Conservation (phyloP, 2,329 filamentous ascomycete genomes). For the Chaetomium strumarium region DNA sequence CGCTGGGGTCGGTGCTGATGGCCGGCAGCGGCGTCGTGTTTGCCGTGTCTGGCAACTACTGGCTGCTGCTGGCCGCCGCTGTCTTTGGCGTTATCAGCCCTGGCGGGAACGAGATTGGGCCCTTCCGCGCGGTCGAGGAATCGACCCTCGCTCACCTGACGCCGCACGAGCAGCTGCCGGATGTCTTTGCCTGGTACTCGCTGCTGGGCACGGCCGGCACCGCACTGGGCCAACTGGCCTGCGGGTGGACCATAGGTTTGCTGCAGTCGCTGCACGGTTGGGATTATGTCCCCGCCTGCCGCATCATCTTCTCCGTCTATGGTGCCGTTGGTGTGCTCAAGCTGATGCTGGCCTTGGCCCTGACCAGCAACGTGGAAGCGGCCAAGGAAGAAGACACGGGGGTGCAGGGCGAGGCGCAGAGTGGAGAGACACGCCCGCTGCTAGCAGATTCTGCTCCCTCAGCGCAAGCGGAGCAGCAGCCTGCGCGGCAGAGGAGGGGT, state of each 20-base stretch:
- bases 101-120: conserved; percentile 61
- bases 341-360: not conserved
- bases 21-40: conserved; percentile 48
- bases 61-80: conserved; percentile 52
- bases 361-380: not conserved
- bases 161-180: conserved; percentile 45
- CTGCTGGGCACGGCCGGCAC: conserved; percentile 50
- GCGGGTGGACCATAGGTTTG: conserved; percentile 45
- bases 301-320: not conserved
- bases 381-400: not conserved
- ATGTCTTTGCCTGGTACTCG: conserved; percentile 62
- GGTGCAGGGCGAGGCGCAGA: not conserved
- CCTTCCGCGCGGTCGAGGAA: conserved; percentile 63
- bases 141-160: conserved; percentile 58
- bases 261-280: conserved; percentile 41
- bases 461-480: not conserved
- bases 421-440: not conserved
- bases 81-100: conserved; percentile 57
- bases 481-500: not conserved
- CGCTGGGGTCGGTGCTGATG: conserved; percentile 51
- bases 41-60: conserved; percentile 47
- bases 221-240: conserved; percentile 45
- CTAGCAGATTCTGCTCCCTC: not conserved
- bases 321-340: not conserved
- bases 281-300: conserved; percentile 45